These are phyloP conservation scores for Amniculicola lignicola DNA, from an alignment of 495 filamentous ascomycete genomes.

Conservation along the genomic window DNA sequence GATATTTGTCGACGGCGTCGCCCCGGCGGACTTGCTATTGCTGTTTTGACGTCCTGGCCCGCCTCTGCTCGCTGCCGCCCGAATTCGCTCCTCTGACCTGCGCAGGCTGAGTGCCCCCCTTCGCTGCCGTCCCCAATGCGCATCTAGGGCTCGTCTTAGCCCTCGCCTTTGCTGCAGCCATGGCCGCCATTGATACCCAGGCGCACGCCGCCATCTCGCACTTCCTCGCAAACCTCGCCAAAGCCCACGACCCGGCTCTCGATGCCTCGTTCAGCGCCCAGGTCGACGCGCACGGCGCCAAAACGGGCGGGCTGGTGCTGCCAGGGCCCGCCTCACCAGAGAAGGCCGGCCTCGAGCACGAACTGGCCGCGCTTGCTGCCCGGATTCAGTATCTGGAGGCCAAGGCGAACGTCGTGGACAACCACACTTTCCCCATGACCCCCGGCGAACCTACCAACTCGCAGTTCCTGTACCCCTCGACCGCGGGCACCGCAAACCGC, in stretches of 20 bases:
- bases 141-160: constrained; percentile 9
- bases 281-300: constrained; percentile 38
- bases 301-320: constrained; percentile 37
- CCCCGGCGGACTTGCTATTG: no score
- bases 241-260: constrained; percentile 36
- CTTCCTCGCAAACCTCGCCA: constrained; percentile 42
- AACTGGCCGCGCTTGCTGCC: constrained; percentile 46
- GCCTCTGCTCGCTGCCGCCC: neutral
- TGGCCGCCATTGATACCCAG: constrained; percentile 38
- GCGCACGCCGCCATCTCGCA: constrained; percentile 38
- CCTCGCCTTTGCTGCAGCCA: constrained; percentile 19
- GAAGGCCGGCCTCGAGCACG: constrained; percentile 47
- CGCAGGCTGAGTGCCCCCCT: neutral
- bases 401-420: constrained; percentile 43
- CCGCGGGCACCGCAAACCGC: constrained; percentile 10
- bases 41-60: no score
- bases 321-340: constrained; percentile 48
- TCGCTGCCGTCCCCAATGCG: constrained; percentile 11
- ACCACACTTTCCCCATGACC: constrained; percentile 41
- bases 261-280: constrained; percentile 37
- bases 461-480: constrained; percentile 34
- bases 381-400: constrained; percentile 49
- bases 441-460: constrained; percentile 42
- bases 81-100: neutral
- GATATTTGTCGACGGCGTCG: no score